Conservation (phyloP, 2,329 filamentous ascomycete genomes). For the Hyphodiscus sp. region DNA sequence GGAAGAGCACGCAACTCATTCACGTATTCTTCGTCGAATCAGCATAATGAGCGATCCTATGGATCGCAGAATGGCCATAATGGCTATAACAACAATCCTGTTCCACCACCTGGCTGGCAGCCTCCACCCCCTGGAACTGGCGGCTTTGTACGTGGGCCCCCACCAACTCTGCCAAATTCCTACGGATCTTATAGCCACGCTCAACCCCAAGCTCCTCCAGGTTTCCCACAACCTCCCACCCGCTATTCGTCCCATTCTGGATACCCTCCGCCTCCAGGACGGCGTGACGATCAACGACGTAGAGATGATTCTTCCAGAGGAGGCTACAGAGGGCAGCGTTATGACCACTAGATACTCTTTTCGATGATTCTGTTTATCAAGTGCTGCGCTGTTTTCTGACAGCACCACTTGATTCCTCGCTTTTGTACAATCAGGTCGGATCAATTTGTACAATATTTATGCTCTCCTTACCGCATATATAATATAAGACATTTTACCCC, state of each 20-base stretch:
- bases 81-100: slow-evolving; percentile 17
- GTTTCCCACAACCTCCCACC: slow-evolving; percentile 17
- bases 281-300: slow-evolving; percentile 11
- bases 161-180: slow-evolving; percentile 37
- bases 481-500: too few species aligned
- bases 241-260: slow-evolving; percentile 7
- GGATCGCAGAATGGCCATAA: slow-evolving; percentile 18
- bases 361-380: not conserved
- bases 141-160: slow-evolving; percentile 39
- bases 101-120: slow-evolving; percentile 31
- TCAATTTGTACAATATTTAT: too few species aligned
- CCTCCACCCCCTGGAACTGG: slow-evolving; percentile 40
- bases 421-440: not conserved
- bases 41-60: slow-evolving; percentile 17
- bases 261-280: slow-evolving; percentile 12
- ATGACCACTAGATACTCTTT: not conserved
- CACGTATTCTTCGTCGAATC: slow-evolving; percentile 42
- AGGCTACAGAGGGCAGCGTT: slow-evolving; percentile 12
- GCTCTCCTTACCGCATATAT: too few species aligned
- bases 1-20: slow-evolving; percentile 43
- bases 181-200: slow-evolving; percentile 20
- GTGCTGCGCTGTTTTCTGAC: not conserved
- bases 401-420: not conserved
- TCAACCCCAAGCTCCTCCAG: slow-evolving; percentile 15
- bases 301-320: slow-evolving; percentile 13